A percentile compares a stretch with the other conserved stretches of the same genome.
Evolutionary conservation across 1,139 yeast species (phyloP).

Genomic region (Pichia norvegensis): DNA sequence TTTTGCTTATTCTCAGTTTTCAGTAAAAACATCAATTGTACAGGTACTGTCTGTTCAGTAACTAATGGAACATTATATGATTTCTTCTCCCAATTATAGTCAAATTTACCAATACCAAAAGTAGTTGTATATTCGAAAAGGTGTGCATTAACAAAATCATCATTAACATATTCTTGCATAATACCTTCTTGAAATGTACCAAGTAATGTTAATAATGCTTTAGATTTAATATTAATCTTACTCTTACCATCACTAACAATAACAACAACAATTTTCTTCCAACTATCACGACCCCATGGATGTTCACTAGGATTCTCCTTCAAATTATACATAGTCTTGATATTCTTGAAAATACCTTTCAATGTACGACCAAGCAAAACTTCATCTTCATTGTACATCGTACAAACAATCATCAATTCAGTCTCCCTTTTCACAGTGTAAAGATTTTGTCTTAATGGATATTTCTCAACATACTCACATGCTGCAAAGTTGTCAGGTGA

Average conservation of each 20-base stretch:
- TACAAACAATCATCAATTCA: slow-evolving; percentile 66
- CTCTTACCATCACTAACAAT: slow-evolving; percentile 70
- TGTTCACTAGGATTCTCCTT: slow-evolving; percentile 45
- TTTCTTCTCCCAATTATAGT: slow-evolving; percentile 38
- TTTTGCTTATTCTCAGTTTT: slow-evolving; percentile 71
- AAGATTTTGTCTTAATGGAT: slow-evolving; percentile 56
- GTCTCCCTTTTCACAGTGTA: slow-evolving; percentile 61
- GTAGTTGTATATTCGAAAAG: slow-evolving; percentile 74
- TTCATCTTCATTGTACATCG: slow-evolving; percentile 81
- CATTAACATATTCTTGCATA: slow-evolving; percentile 71
- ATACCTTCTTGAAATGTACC: slow-evolving; percentile 78
- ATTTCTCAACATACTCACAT: slow-evolving; percentile 21
- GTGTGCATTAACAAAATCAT: slow-evolving; percentile 62
- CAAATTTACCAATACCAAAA: slow-evolving; percentile 47
- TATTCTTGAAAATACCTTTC: slow-evolving; percentile 71
- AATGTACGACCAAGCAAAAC: slow-evolving; percentile 62
- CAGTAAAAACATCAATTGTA: slow-evolving; percentile 66
- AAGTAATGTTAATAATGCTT: slow-evolving; percentile 57
- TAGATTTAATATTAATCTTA: slow-evolving; percentile 58
- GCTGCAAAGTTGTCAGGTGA: slow-evolving; percentile 38
- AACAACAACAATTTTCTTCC: slow-evolving; percentile 72
- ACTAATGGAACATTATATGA: slow-evolving; percentile 37
- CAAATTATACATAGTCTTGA: slow-evolving; percentile 68
- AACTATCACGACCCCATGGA: slow-evolving; percentile 70
- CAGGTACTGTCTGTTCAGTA: slow-evolving; percentile 55